Evolutionary conservation across 495 filamentous ascomycete genomes (phyloP).

Genomic region (Achaetomiella virescens): DNA sequence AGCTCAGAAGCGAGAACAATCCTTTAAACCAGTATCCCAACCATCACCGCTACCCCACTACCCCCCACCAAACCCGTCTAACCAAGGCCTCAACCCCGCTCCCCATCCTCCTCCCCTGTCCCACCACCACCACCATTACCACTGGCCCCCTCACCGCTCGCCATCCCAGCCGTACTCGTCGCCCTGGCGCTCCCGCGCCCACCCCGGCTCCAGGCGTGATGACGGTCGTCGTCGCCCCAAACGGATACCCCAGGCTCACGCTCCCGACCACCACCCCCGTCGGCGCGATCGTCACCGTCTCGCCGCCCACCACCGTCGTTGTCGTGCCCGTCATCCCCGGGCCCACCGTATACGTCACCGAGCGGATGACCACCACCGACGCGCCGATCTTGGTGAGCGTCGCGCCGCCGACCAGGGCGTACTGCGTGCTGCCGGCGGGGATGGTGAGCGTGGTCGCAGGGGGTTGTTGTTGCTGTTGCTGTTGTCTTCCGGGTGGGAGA

Average conservation of each 20-base stretch:
- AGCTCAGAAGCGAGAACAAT: not conserved
- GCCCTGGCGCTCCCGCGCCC: not conserved
- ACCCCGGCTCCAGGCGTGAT: conserved; percentile 24
- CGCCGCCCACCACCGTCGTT: conserved; percentile 36
- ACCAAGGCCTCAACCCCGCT: conserved; percentile 6
- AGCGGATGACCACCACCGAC: conserved; percentile 44
- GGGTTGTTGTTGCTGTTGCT: too few species aligned
- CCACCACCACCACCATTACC: not conserved
- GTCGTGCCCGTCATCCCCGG: conserved; percentile 31
- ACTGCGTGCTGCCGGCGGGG: too few species aligned
- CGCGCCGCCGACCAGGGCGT: conserved; percentile 42
- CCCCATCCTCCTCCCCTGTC: not conserved
- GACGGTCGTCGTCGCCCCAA: conserved; percentile 38
- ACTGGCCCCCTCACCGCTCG: not conserved
- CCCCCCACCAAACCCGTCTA: conserved; percentile 1
- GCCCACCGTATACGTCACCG: conserved; percentile 40
- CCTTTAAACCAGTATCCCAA: not conserved
- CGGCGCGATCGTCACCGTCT: conserved; percentile 43
- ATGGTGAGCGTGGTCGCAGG: too few species aligned
- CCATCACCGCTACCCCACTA: conserved; percentile 1
- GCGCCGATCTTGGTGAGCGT: conserved; percentile 44
- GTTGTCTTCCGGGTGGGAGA: too few species aligned
- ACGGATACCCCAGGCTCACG: conserved; percentile 37
- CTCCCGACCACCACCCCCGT: conserved; percentile 37
- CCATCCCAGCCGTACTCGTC: not conserved